These are phyloP conservation scores for Russula earlei DNA, from an alignment of 768 basidiomycete species.

Conservation along the genomic window DNA sequence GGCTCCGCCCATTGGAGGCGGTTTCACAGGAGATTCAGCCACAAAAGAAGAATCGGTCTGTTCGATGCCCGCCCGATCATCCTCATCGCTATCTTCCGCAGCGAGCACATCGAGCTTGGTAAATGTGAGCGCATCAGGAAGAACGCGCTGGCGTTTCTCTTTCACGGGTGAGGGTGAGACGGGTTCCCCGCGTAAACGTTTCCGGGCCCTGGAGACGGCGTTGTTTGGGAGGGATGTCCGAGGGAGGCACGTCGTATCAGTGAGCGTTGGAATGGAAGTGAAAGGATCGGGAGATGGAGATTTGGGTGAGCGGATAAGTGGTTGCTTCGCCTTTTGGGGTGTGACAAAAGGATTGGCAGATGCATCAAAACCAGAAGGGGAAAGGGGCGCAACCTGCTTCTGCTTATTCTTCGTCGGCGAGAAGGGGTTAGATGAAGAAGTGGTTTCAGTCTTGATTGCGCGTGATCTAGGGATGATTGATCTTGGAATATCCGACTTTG, in stretches of 20 bases:
- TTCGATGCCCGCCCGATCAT: conserved; percentile 28
- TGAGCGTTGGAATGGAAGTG: conserved; percentile 27
- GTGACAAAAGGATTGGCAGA: conserved; percentile 36
- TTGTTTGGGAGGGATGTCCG: conserved; percentile 19
- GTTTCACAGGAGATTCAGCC: conserved; percentile 64
- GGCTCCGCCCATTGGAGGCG: conserved; percentile 42
- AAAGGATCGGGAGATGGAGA: conserved; percentile 35
- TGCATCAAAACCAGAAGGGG: conserved; percentile 30
- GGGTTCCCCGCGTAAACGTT: conserved; percentile 72
- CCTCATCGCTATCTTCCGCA: conserved; percentile 26
- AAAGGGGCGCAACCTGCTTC: conserved; percentile 20
- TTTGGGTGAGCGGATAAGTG: conserved; percentile 21
- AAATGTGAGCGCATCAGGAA: conserved; percentile 35
- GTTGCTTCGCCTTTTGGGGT: conserved; percentile 23
- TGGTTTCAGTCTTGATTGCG: conserved; percentile 39
- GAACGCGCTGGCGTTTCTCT: conserved; percentile 56
- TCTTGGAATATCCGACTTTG: conserved; percentile 26
- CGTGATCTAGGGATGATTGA: conserved; percentile 43
- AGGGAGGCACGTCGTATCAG: conserved; percentile 13
- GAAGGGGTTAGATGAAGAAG: conserved; percentile 63
- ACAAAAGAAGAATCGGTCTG: conserved; percentile 42
- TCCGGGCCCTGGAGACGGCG: conserved; percentile 61
- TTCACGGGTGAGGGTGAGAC: conserved; percentile 79
- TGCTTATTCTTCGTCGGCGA: conserved; percentile 63
- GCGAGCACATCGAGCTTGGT: conserved; percentile 26